Base-by-base conservation (phyloP, 768 basidiomycete genomes). In the Cantharellus cinnabarinus region DNA sequence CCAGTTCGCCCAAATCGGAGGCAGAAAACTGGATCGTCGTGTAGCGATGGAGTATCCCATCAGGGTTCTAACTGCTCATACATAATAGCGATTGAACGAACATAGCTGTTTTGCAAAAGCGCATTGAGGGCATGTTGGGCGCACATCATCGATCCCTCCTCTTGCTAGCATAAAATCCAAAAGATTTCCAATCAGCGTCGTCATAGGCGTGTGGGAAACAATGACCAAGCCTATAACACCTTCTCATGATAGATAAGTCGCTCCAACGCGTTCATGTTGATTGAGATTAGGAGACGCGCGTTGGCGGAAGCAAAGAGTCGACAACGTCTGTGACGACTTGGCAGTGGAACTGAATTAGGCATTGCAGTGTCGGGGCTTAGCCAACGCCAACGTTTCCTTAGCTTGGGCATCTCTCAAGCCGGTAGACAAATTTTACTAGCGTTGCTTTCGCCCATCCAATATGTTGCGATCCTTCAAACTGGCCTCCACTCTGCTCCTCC, bases 71-170 rank as follows among this genome's bases (percentile, higher is more conserved):
- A 29, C 20, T 29, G 20, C 20, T 29, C 20, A 29, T 29, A 29
- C 20, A 29, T 29, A 29, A 29, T 29, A 20, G 29, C 42, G 29
- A 29, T n/a, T 5, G 41, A 29, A 74, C 76, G 63, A 59, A 79
- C 77, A 66, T 76, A 77, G 67, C 67, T 70, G 58, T 72, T 76
- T 66, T 77, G 76, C 77, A 65, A 4, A 59, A 90, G 73, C 15
- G 78, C 78, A 67, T 89, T 90, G 40, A 90, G 73, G 4, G 88
- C 85, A 70, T 90, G 85, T 66, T 89, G 87, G 7, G 87, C 88
- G 67, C 88, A 90, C 39, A 89, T 76, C 78, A 85, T 85, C 2
- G 85, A 87, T 34, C 85, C 85, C 59, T 70, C 63, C 66, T 88
- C 77, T 68, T 90, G 87, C 62, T 68, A 37, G 10, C 44, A 29